These are phyloP conservation scores for Mrakia hoshinonis DNA, from an alignment of 768 basidiomycete species.

Conservation along the genomic window DNA sequence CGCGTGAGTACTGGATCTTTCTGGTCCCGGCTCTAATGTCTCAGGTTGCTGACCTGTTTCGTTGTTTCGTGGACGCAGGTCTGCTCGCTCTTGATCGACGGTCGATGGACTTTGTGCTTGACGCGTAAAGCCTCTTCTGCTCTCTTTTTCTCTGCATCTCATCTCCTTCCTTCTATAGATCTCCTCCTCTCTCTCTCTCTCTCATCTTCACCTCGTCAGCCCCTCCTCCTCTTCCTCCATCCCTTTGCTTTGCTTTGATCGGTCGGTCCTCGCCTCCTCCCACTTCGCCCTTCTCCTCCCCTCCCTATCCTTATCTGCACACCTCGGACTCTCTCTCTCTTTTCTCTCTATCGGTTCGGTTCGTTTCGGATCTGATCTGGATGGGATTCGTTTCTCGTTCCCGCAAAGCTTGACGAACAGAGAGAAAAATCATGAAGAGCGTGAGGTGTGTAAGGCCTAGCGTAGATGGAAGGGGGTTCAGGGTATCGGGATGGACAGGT, in stretches of 20 bases:
- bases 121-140: background rate
- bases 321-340: background rate
- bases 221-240: background rate
- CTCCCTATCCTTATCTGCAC: background rate
- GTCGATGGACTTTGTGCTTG: conserved; percentile 18
- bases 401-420: no score
- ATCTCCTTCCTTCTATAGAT: background rate
- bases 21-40: background rate
- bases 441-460: no score
- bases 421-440: no score
- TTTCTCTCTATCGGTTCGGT: background rate
- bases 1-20: background rate
- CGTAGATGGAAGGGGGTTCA: no score
- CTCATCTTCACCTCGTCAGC: background rate
- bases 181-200: background rate
- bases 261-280: background rate
- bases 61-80: background rate
- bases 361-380: no score
- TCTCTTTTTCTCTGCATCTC: background rate
- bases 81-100: conserved; percentile 20
- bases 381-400: no score
- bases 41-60: background rate
- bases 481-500: no score
- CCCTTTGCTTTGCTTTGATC: background rate
- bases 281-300: background rate